Evolutionary conservation across 805 yeast genomes (phyloP).

Genomic region (Saturnispora galanensis): DNA sequence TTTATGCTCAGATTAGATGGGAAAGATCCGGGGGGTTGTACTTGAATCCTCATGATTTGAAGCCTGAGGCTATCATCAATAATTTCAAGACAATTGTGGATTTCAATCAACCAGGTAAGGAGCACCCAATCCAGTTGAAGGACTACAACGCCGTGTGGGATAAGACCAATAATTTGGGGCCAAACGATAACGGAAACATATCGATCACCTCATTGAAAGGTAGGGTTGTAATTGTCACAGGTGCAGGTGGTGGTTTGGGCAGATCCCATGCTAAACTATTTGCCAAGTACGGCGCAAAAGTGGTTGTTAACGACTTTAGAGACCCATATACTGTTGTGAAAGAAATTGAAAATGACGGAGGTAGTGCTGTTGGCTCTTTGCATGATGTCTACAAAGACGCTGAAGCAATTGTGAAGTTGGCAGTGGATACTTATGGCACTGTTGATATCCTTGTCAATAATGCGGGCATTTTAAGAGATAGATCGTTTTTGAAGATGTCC

Average conservation of each 20-base stretch:
- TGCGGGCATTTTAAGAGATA: conserved; percentile 91
- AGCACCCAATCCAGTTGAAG: conserved; percentile 63
- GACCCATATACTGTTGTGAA: conserved; percentile 66
- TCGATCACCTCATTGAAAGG: conserved; percentile 54
- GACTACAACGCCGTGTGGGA: conserved; percentile 58
- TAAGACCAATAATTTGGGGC: conserved; percentile 42
- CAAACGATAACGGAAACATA: conserved; percentile 42
- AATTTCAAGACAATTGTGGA: conserved; percentile 54
- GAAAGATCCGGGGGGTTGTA: conserved; percentile 82
- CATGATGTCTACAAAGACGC: conserved; percentile 77
- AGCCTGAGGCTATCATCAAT: conserved; percentile 75
- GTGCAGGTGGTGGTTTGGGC: conserved; percentile 94
- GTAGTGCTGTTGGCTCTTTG: conserved; percentile 68
- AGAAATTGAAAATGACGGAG: conserved; percentile 61
- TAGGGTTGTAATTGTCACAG: conserved; percentile 86
- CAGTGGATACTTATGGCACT: conserved; percentile 65
- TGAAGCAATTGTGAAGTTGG: conserved; percentile 65
- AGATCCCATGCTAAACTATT: conserved; percentile 76
- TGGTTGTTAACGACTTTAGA: conserved; percentile 83
- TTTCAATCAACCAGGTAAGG: conserved; percentile 48
- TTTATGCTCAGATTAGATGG: conserved; percentile 88
- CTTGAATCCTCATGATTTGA: conserved; percentile 66
- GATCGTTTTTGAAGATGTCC: conserved; percentile 75
- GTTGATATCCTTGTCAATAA: conserved; percentile 83
- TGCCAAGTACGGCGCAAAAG: conserved; percentile 90